phyloP scores from a whole-genome alignment of 306 rosid species.

The Fragaria vesca region DNA sequence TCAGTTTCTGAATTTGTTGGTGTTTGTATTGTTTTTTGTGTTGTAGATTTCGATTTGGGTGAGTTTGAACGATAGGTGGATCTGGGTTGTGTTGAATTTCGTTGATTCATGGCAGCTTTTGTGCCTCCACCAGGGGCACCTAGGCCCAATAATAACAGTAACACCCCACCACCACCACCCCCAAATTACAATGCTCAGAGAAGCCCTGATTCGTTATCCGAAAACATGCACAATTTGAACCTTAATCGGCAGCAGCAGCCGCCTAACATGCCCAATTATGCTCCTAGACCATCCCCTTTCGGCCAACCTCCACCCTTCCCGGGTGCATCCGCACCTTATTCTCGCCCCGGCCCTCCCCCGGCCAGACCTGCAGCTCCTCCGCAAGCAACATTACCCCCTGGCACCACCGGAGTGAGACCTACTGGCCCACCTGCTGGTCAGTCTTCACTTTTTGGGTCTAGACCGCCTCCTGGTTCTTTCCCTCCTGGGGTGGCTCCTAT shows the following conservation, averaged over 20 bases:
- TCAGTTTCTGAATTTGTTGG: conserved; percentile 14
- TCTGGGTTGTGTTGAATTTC: conserved; percentile 34
- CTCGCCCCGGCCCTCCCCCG: conserved; percentile 79
- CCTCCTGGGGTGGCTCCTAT: conserved; percentile 39
- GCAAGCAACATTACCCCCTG: conserved; percentile 40
- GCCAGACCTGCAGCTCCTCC: conserved; percentile 52
- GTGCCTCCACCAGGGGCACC: conserved; percentile 99
- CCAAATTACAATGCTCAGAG: conserved; percentile 51
- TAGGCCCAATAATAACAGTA: conserved; percentile 50
- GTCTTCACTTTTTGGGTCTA: conserved; percentile 39
- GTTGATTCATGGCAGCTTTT: conserved; percentile 70
- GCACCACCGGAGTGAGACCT: conserved; percentile 32
- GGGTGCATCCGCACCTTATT: conserved; percentile 43
- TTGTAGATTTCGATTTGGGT: conserved; percentile 30
- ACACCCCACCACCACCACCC: conserved; percentile 44
- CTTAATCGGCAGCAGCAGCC: conserved; percentile 49
- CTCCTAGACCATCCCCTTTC: conserved; percentile 69
- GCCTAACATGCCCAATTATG: conserved; percentile 59
- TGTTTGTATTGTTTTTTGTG: background rate
- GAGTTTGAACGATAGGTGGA: conserved; percentile 18
- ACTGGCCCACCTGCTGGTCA: conserved; percentile 48
- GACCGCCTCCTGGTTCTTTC: conserved; percentile 53
- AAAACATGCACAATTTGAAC: conserved; percentile 68
- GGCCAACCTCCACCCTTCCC: conserved; percentile 61
- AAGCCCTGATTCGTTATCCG: conserved; percentile 50